Evolutionary conservation across 371 early-diverging fungal species (phyloP), one percentile per base, ranked within the genome.

Genomic region (Lichtheimia hyalospora): DNA sequence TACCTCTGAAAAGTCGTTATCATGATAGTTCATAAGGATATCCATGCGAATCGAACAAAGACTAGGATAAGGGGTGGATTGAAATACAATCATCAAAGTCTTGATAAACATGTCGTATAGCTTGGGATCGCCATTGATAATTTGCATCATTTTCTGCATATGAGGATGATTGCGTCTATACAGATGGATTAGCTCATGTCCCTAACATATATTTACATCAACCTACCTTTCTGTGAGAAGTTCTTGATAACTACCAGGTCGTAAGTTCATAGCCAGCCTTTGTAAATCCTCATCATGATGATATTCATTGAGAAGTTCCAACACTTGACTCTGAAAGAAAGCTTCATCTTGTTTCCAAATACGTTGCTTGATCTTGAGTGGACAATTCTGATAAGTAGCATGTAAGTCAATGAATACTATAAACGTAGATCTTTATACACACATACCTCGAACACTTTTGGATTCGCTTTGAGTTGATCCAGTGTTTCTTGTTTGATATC

Each of bases 11-110:
- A 79, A 57, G 60, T 82, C 85, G 39, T 69, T 73, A 28, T 88
- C 85, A 63, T 90, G 89, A 71, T 86, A 79, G 15, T 79, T 74
- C 88, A 89, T 86, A 39, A 86, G 63, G 0, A 89, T 64, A 69
- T 90, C 90, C n/a, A 86, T 83, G 25, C 89, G 85, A 28, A 90
- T 69, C 1, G 86, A 85, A 51, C 87, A 85, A 24, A 84, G 66
- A 40, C 80, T 77, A 0, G 84, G 76, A 60, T 85, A 79, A 15
- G 85, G 83, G 0, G 86, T 80, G 5, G 79, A 72, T 18, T 81
- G 65, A 52, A 86, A 87, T 49, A 83, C 77, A 51, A 81, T 66
- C 27, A 85, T 81, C 0, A 88, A 63, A 68, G 87, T 80, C 8
- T 79, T 69, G 28, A 84, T 67, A 57, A 85, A 79, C 74, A 83